Percentiles rank a stretch among this genome's conserved stretches.
Evolutionary conservation across 371 early-diverging fungal genomes (phyloP).

Genomic region (Circinella minor): DNA sequence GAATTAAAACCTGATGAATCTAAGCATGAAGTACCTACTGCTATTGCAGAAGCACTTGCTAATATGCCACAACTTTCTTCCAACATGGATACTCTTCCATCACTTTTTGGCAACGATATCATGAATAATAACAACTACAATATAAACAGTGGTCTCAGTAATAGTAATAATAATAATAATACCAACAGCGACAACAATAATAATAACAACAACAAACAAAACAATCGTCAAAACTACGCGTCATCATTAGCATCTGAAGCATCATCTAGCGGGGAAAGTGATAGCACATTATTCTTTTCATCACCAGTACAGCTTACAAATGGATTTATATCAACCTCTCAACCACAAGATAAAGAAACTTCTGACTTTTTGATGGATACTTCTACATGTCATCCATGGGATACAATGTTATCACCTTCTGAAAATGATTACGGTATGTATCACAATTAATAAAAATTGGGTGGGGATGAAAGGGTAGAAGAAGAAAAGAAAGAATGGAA

Average conservation of each 20-base stretch:
- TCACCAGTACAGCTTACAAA: slow-evolving; percentile 15
- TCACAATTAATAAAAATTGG: not conserved
- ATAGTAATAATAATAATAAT: too few species aligned
- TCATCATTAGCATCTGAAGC: slow-evolving; percentile 11
- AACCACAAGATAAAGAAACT: slow-evolving; percentile 7
- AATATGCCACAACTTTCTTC: slow-evolving; percentile 18
- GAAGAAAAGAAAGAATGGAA: too few species aligned
- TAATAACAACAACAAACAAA: slow-evolving; percentile 19
- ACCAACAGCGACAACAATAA: slow-evolving; percentile 15
- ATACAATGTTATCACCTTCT: slow-evolving; percentile 14
- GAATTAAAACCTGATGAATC: slow-evolving; percentile 19
- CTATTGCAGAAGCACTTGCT: not conserved
- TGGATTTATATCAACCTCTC: slow-evolving; percentile 2
- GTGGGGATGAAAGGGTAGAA: not conserved
- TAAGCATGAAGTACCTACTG: not conserved
- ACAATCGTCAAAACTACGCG: not conserved
- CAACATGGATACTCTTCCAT: not conserved
- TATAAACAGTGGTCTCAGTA: slow-evolving; percentile 13
- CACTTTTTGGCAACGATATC: slow-evolving; percentile 4
- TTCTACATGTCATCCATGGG: slow-evolving; percentile 30
- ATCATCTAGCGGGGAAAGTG: not conserved
- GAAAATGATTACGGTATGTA: slow-evolving; percentile 15
- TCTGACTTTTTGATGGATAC: not conserved
- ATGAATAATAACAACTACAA: slow-evolving; percentile 20
- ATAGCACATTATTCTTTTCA: not conserved